These are phyloP conservation scores for Scleromitrula shiraiana DNA, from an alignment of 2,329 filamentous ascomycete species.

Conservation along the genomic window DNA sequence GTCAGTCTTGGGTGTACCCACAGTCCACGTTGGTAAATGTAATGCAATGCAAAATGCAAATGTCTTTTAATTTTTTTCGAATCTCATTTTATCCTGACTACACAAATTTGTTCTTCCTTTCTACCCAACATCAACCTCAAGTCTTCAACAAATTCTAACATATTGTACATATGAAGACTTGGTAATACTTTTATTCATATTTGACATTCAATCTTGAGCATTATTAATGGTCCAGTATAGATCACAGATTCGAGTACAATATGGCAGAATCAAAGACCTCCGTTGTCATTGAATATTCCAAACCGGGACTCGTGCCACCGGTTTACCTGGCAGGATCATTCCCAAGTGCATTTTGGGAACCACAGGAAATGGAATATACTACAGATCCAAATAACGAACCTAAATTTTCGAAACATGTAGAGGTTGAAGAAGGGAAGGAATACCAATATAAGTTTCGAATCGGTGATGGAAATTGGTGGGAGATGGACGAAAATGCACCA, in stretches of 20 bases:
- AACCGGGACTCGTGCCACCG: slow-evolving; percentile 53
- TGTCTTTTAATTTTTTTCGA: too few species aligned
- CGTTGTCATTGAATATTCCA: slow-evolving; percentile 47
- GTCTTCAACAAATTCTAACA: too few species aligned
- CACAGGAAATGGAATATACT: slow-evolving; percentile 54
- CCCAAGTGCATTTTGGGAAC: slow-evolving; percentile 57
- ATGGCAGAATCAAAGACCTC: slow-evolving; percentile 7
- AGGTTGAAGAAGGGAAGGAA: slow-evolving; percentile 46
- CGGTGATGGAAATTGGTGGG: slow-evolving; percentile 61
- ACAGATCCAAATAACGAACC: slow-evolving; percentile 41
- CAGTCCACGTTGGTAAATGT: too few species aligned
- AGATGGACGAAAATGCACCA: slow-evolving; percentile 53
- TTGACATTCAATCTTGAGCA: background rate
- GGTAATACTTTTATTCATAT: too few species aligned
- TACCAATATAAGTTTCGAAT: slow-evolving; percentile 71
- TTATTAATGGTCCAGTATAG: background rate
- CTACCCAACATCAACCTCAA: too few species aligned
- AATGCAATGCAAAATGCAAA: too few species aligned
- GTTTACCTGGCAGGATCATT: slow-evolving; percentile 65
- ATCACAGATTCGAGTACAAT: background rate
- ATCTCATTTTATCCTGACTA: too few species aligned
- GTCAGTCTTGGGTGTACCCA: too few species aligned
- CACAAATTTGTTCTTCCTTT: too few species aligned
- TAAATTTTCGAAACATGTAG: slow-evolving; percentile 49
- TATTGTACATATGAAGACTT: too few species aligned